A percentile compares a stretch with the other conserved stretches of the same genome.
Evolutionary conservation across 2,329 filamentous ascomycete species (phyloP).

Genomic region (Samsoniella hepiali): DNA sequence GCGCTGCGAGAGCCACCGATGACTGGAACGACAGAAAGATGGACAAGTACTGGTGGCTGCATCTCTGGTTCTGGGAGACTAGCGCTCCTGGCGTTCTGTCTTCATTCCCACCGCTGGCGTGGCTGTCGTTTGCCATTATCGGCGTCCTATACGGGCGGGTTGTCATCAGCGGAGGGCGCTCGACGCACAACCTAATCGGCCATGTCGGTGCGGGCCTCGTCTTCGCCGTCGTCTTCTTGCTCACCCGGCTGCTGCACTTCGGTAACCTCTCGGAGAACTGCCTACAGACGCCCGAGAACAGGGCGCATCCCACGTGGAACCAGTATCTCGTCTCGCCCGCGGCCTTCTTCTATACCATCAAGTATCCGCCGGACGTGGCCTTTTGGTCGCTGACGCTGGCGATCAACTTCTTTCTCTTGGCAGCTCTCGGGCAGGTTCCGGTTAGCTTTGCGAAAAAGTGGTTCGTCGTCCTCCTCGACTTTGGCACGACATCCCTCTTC

Average conservation of each 20-base stretch:
- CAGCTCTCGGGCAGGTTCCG: slow-evolving; percentile 36
- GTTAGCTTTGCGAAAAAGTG: slow-evolving; percentile 25
- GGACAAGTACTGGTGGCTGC: slow-evolving; percentile 26
- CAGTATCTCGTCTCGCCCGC: slow-evolving; percentile 39
- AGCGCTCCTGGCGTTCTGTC: slow-evolving; percentile 32
- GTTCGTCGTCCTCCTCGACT: slow-evolving; percentile 38
- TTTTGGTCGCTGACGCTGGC: slow-evolving; percentile 43
- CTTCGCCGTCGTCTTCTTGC: slow-evolving; percentile 38
- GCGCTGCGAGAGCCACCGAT: background rate
- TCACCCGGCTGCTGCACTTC: slow-evolving; percentile 39
- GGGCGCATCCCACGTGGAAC: slow-evolving; percentile 31
- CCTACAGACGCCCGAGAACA: slow-evolving; percentile 38
- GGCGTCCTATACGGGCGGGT: slow-evolving; percentile 44
- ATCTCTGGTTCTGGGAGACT: slow-evolving; percentile 42
- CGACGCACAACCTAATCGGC: slow-evolving; percentile 28
- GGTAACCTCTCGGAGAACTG: slow-evolving; percentile 45
- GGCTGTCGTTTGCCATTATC: slow-evolving; percentile 45
- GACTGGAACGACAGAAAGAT: background rate
- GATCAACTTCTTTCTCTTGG: slow-evolving; percentile 38
- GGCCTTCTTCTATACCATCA: slow-evolving; percentile 46
- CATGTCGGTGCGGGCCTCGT: slow-evolving; percentile 29
- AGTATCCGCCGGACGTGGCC: slow-evolving; percentile 46
- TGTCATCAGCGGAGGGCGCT: slow-evolving; percentile 27
- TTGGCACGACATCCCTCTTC: slow-evolving; percentile 45
- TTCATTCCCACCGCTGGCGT: slow-evolving; percentile 43